These are phyloP conservation scores for Wolfiporia cocos DNA, from an alignment of 1,284 basidiomycete species.

Conservation along the genomic window DNA sequence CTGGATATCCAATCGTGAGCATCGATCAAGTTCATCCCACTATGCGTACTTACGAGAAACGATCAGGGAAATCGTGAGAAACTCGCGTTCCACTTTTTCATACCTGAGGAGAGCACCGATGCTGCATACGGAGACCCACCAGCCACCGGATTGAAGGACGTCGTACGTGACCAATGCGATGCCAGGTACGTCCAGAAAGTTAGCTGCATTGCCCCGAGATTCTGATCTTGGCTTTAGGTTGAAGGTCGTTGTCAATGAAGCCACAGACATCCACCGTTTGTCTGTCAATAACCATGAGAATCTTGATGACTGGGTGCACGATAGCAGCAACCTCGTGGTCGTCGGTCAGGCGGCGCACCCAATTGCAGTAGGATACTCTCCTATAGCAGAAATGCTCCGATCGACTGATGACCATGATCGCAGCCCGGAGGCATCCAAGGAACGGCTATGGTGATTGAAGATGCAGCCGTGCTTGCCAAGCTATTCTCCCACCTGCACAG, in stretches of 20 bases:
- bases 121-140: constrained; percentile 12
- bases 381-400: neutral
- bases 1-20: constrained; percentile 35
- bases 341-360: constrained; percentile 43
- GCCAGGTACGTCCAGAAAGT: constrained; percentile 26
- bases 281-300: constrained; percentile 15
- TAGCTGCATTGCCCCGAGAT: too few relatives aligned
- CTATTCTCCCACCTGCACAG: constrained; percentile 48
- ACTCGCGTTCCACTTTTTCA: constrained; percentile 14
- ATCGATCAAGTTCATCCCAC: neutral
- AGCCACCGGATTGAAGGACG: constrained; percentile 1
- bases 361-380: constrained; percentile 39
- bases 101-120: constrained; percentile 11
- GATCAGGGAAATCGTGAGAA: constrained; percentile 10
- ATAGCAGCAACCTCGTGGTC: constrained; percentile 19
- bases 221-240: constrained; percentile 5
- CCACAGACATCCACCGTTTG: constrained; percentile 8
- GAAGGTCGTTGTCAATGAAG: constrained; percentile 13
- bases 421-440: constrained; percentile 33
- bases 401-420: neutral
- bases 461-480: constrained; percentile 50
- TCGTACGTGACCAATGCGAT: constrained; percentile 21
- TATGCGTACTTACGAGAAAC: neutral
- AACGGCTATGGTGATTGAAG: constrained; percentile 39
- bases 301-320: constrained; percentile 24